phyloP scores from a whole-genome alignment of 805 yeast genomes.

The Metschnikowia similis region DNA sequence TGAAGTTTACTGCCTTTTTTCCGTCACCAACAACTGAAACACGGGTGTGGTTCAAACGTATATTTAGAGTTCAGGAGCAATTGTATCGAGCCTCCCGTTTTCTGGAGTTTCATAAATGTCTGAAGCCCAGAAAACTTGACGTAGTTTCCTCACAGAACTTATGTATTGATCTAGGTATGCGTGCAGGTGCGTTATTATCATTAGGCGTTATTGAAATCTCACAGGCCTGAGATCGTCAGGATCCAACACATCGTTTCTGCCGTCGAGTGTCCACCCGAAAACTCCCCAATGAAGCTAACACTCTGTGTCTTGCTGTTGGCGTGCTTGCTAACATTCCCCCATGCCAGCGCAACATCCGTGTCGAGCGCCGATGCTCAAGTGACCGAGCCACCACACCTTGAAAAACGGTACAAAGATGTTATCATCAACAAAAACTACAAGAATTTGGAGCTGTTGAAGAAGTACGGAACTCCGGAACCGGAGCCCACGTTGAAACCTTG shows the following conservation, averaged over 20 bases:
- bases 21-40: not conserved
- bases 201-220: not conserved
- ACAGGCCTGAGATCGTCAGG: not conserved
- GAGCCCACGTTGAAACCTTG: slow-evolving; percentile 51
- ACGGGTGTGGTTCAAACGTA: not conserved
- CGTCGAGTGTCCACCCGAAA: not conserved
- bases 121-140: not conserved
- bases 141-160: not conserved
- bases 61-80: too few species aligned
- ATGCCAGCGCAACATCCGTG: slow-evolving; percentile 6
- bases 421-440: slow-evolving; percentile 29
- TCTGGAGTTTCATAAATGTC: too few species aligned
- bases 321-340: not conserved
- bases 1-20: slow-evolving; percentile 16
- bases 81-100: too few species aligned
- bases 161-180: not conserved
- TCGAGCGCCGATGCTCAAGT: slow-evolving; percentile 13
- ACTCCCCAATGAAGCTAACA: not conserved
- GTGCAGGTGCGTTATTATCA: slow-evolving; percentile 1
- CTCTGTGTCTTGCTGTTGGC: not conserved
- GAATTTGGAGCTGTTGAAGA: slow-evolving; percentile 21
- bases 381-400: slow-evolving; percentile 15
- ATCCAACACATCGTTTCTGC: not conserved
- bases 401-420: slow-evolving; percentile 28
- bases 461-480: slow-evolving; percentile 15